Conservation (phyloP, 257 asterid genomes). For the Solanum tacnaense region DNA sequence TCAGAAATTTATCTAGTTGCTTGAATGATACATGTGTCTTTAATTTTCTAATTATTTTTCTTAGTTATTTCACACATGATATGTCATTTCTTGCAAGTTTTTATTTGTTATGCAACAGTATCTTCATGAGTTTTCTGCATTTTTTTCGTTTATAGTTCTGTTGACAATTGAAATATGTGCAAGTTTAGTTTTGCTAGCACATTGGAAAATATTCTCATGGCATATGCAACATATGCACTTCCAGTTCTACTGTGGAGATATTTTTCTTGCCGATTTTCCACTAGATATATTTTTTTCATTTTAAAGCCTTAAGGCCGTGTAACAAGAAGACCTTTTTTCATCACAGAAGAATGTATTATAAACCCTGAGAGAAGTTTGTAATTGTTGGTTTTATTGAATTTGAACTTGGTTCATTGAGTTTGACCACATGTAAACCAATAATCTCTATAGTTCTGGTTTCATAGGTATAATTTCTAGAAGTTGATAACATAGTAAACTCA, state of each 20-base stretch:
- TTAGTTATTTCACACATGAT: background rate
- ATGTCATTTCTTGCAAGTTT: background rate
- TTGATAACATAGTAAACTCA: background rate
- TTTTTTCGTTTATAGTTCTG: background rate
- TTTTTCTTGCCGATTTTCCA: background rate
- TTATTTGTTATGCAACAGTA: background rate
- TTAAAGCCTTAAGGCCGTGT: background rate
- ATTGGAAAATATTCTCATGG: background rate
- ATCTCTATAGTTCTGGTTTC: background rate
- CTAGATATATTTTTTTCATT: background rate
- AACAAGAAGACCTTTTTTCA: background rate
- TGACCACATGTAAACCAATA: background rate
- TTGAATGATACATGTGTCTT: background rate
- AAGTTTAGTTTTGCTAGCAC: background rate
- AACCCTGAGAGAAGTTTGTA: background rate
- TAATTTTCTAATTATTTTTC: background rate
- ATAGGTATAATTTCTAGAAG: background rate
- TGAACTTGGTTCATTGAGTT: background rate
- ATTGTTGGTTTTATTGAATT: background rate
- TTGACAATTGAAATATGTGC: background rate
- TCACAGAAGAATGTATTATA: background rate
- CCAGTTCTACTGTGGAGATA: background rate
- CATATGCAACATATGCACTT: background rate
- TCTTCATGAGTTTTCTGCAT: background rate
- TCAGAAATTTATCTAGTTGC: background rate